phyloP scores from a whole-genome alignment of 306 rosid species.

The Mimosa bimucronata region DNA sequence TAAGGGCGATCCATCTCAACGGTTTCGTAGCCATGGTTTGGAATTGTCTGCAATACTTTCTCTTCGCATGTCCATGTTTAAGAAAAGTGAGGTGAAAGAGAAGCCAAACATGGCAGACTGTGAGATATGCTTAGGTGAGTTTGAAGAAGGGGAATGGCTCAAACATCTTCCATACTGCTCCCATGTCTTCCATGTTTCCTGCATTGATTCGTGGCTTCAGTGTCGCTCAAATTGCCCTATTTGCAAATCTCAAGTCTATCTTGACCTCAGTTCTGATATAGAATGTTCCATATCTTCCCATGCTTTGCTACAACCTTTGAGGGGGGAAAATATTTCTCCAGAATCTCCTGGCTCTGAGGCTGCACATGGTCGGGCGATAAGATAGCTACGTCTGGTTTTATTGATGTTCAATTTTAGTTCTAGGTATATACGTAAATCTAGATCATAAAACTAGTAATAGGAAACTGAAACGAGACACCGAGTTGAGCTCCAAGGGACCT shows the following conservation, averaged over 20 bases:
- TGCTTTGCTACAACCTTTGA: conserved; percentile 16
- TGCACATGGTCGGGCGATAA: conserved; percentile 3
- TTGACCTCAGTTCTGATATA: neutral
- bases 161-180: conserved; percentile 49
- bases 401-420: neutral
- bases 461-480: neutral
- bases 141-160: conserved; percentile 60
- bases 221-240: conserved; percentile 59
- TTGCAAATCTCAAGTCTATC: conserved; percentile 49
- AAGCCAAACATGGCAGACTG: conserved; percentile 41
- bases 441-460: neutral
- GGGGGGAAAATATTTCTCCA: conserved; percentile 33
- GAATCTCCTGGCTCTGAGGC: conserved; percentile 23
- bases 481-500: neutral
- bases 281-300: conserved; percentile 15
- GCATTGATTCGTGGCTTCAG: conserved; percentile 60
- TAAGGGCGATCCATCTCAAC: too few relatives aligned
- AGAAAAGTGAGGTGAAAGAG: conserved; percentile 34
- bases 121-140: conserved; percentile 64
- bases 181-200: conserved; percentile 57
- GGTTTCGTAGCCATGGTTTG: conserved; percentile 41
- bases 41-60: conserved; percentile 33
- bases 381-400: neutral
- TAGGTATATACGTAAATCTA: neutral
- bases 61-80: conserved; percentile 42